Evolutionary conservation across 768 basidiomycete genomes (phyloP).

Genomic region (Cubamyces sp.): DNA sequence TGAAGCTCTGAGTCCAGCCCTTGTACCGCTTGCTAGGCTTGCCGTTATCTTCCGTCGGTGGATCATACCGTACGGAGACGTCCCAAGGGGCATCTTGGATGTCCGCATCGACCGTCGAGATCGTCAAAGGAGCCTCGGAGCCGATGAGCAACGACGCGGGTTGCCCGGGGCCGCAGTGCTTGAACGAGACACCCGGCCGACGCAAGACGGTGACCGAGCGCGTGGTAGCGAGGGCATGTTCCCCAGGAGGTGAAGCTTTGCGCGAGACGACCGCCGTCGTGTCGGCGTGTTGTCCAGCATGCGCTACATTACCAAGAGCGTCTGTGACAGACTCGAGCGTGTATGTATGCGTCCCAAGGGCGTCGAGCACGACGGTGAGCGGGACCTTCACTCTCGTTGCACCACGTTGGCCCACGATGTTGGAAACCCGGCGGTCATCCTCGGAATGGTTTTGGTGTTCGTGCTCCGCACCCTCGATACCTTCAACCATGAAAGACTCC

Average conservation of each 20-base stretch:
- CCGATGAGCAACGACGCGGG: conserved; percentile 76
- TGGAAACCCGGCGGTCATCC: conserved; percentile 29
- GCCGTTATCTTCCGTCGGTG: conserved; percentile 45
- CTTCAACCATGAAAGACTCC: conserved; percentile 81
- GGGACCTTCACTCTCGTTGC: conserved; percentile 71
- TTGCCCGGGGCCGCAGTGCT: conserved; percentile 68
- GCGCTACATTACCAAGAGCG: conserved; percentile 75
- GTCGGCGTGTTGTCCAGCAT: conserved; percentile 18
- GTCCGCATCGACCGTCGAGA: conserved; percentile 60
- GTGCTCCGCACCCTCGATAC: conserved; percentile 67
- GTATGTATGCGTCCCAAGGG: conserved; percentile 71
- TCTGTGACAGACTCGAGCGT: conserved; percentile 84
- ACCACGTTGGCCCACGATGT: conserved; percentile 29
- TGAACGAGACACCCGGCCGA: conserved; percentile 74
- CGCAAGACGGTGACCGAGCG: conserved; percentile 73
- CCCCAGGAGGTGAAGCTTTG: conserved; percentile 19
- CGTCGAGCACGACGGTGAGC: conserved; percentile 62
- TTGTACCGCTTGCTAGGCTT: conserved; percentile 47
- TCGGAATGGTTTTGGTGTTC: conserved; percentile 28
- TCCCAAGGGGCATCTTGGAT: conserved; percentile 71
- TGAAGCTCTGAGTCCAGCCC: conserved; percentile 67
- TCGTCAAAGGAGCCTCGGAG: conserved; percentile 57
- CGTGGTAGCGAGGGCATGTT: conserved; percentile 9
- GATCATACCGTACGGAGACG: conserved; percentile 63
- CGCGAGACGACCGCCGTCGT: conserved; percentile 39